Conservation (phyloP, 768 basidiomycete genomes). For the Amanita molliuscula region DNA sequence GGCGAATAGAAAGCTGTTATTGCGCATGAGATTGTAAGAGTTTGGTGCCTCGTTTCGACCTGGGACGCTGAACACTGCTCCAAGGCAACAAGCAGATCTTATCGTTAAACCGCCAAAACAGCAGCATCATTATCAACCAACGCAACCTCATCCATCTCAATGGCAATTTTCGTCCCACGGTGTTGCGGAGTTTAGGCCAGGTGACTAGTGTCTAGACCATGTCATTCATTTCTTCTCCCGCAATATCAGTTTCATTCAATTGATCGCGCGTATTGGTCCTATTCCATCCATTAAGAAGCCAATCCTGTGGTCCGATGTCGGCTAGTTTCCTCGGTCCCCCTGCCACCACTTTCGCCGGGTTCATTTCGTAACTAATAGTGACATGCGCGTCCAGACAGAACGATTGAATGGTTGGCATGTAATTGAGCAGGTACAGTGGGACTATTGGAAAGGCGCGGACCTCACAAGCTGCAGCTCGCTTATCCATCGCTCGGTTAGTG, state of each 20-base stretch:
- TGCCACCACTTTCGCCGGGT: no score
- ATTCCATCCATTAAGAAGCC: no score
- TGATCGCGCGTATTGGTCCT: not conserved
- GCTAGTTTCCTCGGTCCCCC: no score
- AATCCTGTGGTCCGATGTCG: no score
- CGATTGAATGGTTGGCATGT: no score
- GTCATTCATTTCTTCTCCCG: not conserved
- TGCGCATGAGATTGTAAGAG: conserved; percentile 75
- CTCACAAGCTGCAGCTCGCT: no score
- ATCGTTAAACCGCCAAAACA: conserved; percentile 54
- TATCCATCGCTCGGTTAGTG: no score
- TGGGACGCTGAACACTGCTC: not conserved
- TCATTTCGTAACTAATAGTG: no score
- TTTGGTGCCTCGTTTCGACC: not conserved
- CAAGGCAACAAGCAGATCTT: conserved; percentile 74
- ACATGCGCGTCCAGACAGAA: no score
- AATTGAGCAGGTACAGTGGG: no score
- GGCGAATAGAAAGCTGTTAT: conserved; percentile 66
- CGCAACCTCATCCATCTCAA: not conserved
- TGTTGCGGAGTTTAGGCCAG: not conserved
- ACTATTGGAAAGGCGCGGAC: no score
- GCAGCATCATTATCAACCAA: conserved; percentile 3
- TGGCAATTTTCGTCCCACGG: not conserved
- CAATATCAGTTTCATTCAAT: not conserved
- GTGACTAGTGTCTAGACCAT: not conserved